Conservation (phyloP, 2,329 filamentous ascomycete species). For the Microdochium bolleyi region DNA sequence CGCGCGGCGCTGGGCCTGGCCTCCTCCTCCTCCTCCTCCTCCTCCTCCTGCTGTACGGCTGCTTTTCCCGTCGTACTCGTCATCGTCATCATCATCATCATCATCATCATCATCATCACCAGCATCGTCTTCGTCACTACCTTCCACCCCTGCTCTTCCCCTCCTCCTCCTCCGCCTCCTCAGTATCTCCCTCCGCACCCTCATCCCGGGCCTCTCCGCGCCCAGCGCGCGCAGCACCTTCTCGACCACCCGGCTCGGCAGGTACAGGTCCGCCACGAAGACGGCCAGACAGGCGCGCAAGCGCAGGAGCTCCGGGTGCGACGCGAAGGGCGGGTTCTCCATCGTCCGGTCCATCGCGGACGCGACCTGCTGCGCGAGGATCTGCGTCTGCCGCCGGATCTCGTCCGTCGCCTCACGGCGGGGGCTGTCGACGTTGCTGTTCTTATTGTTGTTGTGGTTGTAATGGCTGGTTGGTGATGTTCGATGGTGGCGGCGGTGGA, state of each 20-base stretch:
- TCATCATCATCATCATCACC: not conserved
- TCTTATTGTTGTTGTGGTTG: not conserved
- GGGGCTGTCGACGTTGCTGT: not conserved
- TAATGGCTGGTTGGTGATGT: not conserved
- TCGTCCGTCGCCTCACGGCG: slow-evolving; percentile 25
- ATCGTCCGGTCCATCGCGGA: slow-evolving; percentile 64
- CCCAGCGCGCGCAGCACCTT: not conserved
- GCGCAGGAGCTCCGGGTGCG: slow-evolving; percentile 57
- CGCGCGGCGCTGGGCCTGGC: not conserved
- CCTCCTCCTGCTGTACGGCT: not conserved
- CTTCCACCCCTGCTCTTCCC: not conserved
- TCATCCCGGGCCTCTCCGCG: not conserved
- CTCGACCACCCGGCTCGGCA: slow-evolving; percentile 27
- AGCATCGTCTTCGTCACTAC: too few species aligned
- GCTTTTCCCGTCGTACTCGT: not conserved
- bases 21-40: not conserved
- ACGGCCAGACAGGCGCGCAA: slow-evolving; percentile 67
- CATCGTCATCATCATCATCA: not conserved
- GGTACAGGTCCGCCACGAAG: slow-evolving; percentile 63
- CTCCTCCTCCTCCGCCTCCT: too few species aligned
- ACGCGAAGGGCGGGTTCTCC: slow-evolving; percentile 61
- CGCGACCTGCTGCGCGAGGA: slow-evolving; percentile 54
- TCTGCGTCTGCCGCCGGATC: slow-evolving; percentile 43
- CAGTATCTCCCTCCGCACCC: not conserved
- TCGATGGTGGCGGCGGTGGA: not conserved